Evolutionary conservation across 2,329 filamentous ascomycete genomes (phyloP).

Genomic region (Alternaria longipes): DNA sequence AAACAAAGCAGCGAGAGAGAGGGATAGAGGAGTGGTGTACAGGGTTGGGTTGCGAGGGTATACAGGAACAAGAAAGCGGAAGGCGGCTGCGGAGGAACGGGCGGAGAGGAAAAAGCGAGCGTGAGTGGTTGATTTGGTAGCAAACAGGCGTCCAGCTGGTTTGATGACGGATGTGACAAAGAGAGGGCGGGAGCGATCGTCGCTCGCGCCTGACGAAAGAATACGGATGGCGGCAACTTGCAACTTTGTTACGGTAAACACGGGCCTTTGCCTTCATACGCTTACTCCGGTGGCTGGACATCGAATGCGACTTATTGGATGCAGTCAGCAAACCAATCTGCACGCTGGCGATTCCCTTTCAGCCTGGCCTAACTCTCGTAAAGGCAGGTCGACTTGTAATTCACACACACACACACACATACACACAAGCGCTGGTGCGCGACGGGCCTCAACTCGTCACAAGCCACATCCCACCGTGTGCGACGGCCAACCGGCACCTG

Average conservation of each 20-base stretch:
- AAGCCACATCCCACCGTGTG: background rate
- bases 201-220: constrained; percentile 11
- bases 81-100: background rate
- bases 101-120: constrained; percentile 8
- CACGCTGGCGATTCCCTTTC: background rate
- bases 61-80: background rate
- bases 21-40: background rate
- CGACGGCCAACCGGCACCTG: background rate
- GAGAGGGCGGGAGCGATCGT: constrained; percentile 16
- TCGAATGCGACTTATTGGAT: constrained; percentile 7
- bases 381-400: constrained; percentile 11
- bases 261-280: background rate
- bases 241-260: constrained; percentile 1
- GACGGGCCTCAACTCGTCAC: background rate
- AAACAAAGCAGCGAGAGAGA: background rate
- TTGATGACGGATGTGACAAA: constrained; percentile 15
- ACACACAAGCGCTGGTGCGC: background rate
- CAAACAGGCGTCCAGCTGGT: background rate
- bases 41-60: background rate
- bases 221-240: background rate
- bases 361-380: background rate
- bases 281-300: background rate
- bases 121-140: background rate
- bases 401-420: constrained; percentile 1
- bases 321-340: constrained; percentile 15